These are phyloP conservation scores for Blastomyces parvus DNA, from an alignment of 2,329 filamentous ascomycete species.

Conservation along the genomic window DNA sequence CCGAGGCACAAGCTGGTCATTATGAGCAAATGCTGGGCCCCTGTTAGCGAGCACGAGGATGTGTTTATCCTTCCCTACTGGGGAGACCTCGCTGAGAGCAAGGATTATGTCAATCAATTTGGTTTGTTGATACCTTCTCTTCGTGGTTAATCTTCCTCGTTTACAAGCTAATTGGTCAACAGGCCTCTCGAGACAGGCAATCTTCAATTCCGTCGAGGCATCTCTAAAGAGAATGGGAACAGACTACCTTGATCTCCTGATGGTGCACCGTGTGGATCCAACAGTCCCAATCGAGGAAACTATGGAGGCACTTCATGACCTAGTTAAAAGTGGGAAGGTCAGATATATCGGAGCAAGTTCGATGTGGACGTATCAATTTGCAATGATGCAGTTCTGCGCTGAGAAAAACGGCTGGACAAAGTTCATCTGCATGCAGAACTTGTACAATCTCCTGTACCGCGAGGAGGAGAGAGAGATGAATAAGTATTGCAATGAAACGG, in stretches of 20 bases:
- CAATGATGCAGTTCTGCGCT: constrained; percentile 42
- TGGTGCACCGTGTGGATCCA: constrained; percentile 43
- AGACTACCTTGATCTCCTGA: constrained; percentile 42
- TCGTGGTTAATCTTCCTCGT: neutral
- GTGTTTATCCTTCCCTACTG: constrained; percentile 27
- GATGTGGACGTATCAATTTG: constrained; percentile 21
- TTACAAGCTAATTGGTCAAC: neutral
- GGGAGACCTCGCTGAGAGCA: constrained; percentile 34
- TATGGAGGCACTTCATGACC: constrained; percentile 36
- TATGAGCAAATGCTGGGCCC: constrained; percentile 46
- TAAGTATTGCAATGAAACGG: constrained; percentile 32
- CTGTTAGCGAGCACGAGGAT: constrained; percentile 26
- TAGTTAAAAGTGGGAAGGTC: constrained; percentile 29
- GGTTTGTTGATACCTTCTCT: constrained; percentile 11
- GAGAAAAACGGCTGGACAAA: constrained; percentile 43
- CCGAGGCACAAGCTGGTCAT: constrained; percentile 50
- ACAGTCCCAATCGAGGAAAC: constrained; percentile 41
- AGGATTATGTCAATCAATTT: constrained; percentile 42
- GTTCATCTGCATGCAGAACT: constrained; percentile 46
- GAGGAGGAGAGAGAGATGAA: constrained; percentile 41
- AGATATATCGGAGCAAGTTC: constrained; percentile 26
- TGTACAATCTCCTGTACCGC: constrained; percentile 44
- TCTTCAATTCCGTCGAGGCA: constrained; percentile 39
- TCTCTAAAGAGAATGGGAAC: constrained; percentile 36
- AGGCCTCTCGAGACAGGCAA: constrained; percentile 33